A percentile compares a stretch with the other conserved stretches of the same genome.
These are phyloP conservation scores for Cryptosporidium sp. DNA, from an alignment of 169 alveolate genomes.

Conservation along the genomic window DNA sequence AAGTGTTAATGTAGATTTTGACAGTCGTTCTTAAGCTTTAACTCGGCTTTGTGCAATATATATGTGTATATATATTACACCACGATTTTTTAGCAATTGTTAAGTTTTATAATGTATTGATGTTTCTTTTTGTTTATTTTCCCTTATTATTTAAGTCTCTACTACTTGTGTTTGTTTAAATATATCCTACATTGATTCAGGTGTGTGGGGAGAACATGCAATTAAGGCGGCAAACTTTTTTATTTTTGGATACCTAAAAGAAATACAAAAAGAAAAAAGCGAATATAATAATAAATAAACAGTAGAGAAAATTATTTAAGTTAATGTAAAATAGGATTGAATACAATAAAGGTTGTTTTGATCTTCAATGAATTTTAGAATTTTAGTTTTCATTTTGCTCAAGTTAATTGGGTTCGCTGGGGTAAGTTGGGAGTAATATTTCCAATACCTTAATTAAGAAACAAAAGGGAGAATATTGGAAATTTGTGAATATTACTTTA, in stretches of 20 bases:
- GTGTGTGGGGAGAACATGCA: conserved; percentile 46
- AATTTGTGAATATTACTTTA: background rate
- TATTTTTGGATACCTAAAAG: conserved; percentile 41
- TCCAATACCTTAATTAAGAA: background rate
- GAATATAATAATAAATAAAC: background rate
- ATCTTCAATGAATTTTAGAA: conserved; percentile 19
- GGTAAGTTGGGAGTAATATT: background rate
- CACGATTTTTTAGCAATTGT: too few relatives aligned
- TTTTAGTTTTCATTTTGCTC: background rate
- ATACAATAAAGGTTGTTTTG: background rate
- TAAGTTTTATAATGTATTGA: background rate
- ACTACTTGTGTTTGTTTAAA: background rate
- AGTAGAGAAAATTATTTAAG: background rate
- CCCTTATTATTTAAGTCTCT: background rate
- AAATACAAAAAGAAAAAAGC: background rate
- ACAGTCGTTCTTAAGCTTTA: background rate
- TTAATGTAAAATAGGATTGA: background rate
- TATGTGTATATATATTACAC: background rate
- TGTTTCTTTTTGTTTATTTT: too few relatives aligned
- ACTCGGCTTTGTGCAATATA: background rate
- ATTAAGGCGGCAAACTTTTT: conserved; percentile 17
- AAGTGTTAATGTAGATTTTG: background rate
- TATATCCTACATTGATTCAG: background rate
- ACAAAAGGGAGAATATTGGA: background rate
- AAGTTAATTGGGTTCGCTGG: background rate